Evolutionary conservation across 2,329 filamentous ascomycete species (phyloP), one percentile per base, ranked within the genome.

Genomic region (Thielaviopsis ethacetica): DNA sequence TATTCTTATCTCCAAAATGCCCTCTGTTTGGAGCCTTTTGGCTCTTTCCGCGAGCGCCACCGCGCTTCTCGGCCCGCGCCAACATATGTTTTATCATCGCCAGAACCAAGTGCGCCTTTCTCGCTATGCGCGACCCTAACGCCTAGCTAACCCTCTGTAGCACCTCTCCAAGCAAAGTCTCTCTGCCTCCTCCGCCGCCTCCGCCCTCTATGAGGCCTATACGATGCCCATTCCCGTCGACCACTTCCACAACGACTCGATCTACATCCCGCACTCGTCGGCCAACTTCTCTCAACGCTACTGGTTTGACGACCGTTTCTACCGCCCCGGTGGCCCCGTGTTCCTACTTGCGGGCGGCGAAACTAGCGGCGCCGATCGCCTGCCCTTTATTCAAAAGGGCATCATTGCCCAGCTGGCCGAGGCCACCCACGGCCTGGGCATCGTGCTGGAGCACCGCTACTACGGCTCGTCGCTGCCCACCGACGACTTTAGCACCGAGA

Each of bases 371-470:
- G 71, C 68, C n/a, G 80, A 68, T 34, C 77, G 88, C 15, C 72
- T 94, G 19, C 77, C 79, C 0, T 91, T 79, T 66, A 71, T 95
- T 10, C 81, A 90, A 64, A 87, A 93, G 68, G 89, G 89, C 57
- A 85, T 95, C 57, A 75, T 88, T 0, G 76, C 82, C 41, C 78
- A 88, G 63, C 75, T 95, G 19, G 79, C 84, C 3, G 73, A 84
- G 64, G 85, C 84, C 0, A 88, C 85, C 0, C 73, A 82, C 59
- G 89, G 89, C 1, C 71, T 95, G 26, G 88, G 84, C 2, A 85
- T 95, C 2, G 79, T 95, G 53, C 77, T 95, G 2, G 89, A 95
- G 72, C 89, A 95, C 67, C 81, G 89, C 30, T 95, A 94, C 74
- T 95, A 95, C 67, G 89, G 89, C 59, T 76, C 76, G 13, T 91